These are phyloP conservation scores for Berberis thunbergii DNA, from an alignment of 164 flowering plant species.

Conservation along the genomic window DNA sequence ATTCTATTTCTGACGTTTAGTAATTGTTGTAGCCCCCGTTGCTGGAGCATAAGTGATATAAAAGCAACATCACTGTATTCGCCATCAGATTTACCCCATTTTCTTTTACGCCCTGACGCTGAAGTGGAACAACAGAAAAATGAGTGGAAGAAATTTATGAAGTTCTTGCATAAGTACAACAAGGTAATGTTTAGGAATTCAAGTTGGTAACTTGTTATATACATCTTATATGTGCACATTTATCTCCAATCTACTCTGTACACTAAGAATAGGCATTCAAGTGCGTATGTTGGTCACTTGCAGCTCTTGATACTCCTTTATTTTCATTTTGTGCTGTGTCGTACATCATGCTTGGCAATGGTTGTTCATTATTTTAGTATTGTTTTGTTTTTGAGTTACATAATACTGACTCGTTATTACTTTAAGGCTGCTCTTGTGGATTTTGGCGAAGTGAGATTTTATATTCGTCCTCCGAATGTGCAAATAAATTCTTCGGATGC, in stretches of 20 bases:
- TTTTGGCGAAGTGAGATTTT: too few species aligned
- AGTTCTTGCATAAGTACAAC: constrained; percentile 1
- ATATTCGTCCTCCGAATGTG: too few species aligned
- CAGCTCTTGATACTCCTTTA: too few species aligned
- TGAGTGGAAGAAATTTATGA: constrained; percentile 9
- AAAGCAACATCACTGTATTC: background rate
- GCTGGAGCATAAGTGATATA: constrained; percentile 5
- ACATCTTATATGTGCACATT: background rate
- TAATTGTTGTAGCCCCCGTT: constrained; percentile 1
- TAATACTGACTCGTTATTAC: too few species aligned
- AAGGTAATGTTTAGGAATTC: constrained; percentile 5
- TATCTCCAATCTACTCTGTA: background rate
- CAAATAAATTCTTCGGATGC: too few species aligned
- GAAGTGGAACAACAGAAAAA: background rate
- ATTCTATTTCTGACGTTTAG: background rate
- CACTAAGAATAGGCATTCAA: too few species aligned
- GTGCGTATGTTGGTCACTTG: too few species aligned
- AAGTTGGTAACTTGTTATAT: background rate
- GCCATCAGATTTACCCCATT: constrained; percentile 2
- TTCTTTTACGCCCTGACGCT: constrained; percentile 2
- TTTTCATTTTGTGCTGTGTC: too few species aligned
- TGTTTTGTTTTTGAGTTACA: too few species aligned
- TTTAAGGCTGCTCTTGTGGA: too few species aligned
- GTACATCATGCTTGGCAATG: too few species aligned
- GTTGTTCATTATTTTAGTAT: too few species aligned